Evolutionary conservation across 805 yeast species (phyloP).

Genomic region (Lachancea quebecensis): DNA sequence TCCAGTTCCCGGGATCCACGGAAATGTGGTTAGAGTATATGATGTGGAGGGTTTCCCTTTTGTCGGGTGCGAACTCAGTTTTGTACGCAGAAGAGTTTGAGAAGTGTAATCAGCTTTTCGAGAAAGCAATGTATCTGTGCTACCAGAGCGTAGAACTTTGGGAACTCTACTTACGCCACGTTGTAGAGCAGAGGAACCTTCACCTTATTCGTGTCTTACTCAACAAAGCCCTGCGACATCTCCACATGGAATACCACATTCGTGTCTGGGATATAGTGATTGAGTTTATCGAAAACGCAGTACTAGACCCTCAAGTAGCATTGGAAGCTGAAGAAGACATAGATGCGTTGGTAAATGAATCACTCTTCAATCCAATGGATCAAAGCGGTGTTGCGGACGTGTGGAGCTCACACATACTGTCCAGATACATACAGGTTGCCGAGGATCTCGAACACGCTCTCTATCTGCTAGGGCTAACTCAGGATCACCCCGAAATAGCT

Average conservation of each 20-base stretch:
- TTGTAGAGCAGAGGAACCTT: conserved; percentile 34
- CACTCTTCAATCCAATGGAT: conserved; percentile 8
- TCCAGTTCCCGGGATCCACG: conserved; percentile 13
- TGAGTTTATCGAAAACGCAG: conserved; percentile 14
- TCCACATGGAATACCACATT: conserved; percentile 15
- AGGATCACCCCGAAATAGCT: conserved; percentile 14
- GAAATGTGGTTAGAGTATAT: conserved; percentile 27
- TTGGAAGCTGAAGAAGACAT: conserved; percentile 14
- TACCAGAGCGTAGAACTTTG: conserved; percentile 40
- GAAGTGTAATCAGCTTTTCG: conserved; percentile 40
- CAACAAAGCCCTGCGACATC: conserved; percentile 16
- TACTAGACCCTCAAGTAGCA: conserved; percentile 4
- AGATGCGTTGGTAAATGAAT: conserved; percentile 7
- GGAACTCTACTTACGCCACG: conserved; percentile 45
- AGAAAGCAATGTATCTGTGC: conserved; percentile 35
- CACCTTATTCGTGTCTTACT: conserved; percentile 26
- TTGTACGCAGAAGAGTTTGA: conserved; percentile 29
- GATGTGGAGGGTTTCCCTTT: conserved; percentile 38
- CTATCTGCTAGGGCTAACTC: conserved; percentile 2
- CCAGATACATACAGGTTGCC: conserved; percentile 20
- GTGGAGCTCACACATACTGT: conserved; percentile 24
- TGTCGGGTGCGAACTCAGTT: conserved; percentile 26
- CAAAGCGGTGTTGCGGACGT: conserved; percentile 8
- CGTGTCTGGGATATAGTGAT: conserved; percentile 23
- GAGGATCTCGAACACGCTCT: conserved; percentile 8